Evolutionary conservation across 192 early-diverging fungal genomes (phyloP).

Genomic region (Coemansia sp.): DNA sequence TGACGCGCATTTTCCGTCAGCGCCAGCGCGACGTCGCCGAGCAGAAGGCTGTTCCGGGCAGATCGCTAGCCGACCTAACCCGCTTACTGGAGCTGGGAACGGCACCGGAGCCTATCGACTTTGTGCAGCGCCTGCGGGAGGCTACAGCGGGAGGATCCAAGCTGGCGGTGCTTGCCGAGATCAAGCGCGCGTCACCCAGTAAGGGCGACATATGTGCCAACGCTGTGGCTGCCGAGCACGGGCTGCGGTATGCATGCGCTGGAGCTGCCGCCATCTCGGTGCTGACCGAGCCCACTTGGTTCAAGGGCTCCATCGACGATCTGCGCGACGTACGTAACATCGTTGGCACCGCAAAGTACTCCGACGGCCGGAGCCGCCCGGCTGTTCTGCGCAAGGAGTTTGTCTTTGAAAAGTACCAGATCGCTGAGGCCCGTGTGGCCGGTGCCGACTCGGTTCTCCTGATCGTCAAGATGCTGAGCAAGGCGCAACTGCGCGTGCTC

Average conservation of each 20-base stretch:
- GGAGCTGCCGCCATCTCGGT: conserved; percentile 95
- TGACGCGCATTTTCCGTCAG: conserved; percentile 80
- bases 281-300: conserved; percentile 98
- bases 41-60: conserved; percentile 72
- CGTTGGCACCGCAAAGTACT: conserved; percentile 47
- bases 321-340: conserved; percentile 81
- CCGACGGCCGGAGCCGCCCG: conserved; percentile 69
- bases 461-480: conserved; percentile 91
- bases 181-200: conserved; percentile 96
- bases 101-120: conserved; percentile 77
- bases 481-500: conserved; percentile 64
- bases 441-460: conserved; percentile 96
- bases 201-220: conserved; percentile 86
- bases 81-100: conserved; percentile 63
- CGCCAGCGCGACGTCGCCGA: conserved; percentile 75
- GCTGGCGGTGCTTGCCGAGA: conserved; percentile 90
- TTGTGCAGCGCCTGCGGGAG: conserved; percentile 64
- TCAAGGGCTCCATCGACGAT: conserved; percentile 92
- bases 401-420: conserved; percentile 93
- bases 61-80: conserved; percentile 65
- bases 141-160: conserved; percentile 5
- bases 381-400: conserved; percentile 98
- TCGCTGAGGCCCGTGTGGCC: conserved; percentile 89
- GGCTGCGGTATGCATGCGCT: conserved; percentile 78
- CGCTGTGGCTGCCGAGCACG: conserved; percentile 87